Percentiles rank a stretch among this genome's conserved stretches.
Evolutionary conservation across 495 filamentous ascomycete genomes (phyloP).

Genomic region (Aspergillus indologenus): DNA sequence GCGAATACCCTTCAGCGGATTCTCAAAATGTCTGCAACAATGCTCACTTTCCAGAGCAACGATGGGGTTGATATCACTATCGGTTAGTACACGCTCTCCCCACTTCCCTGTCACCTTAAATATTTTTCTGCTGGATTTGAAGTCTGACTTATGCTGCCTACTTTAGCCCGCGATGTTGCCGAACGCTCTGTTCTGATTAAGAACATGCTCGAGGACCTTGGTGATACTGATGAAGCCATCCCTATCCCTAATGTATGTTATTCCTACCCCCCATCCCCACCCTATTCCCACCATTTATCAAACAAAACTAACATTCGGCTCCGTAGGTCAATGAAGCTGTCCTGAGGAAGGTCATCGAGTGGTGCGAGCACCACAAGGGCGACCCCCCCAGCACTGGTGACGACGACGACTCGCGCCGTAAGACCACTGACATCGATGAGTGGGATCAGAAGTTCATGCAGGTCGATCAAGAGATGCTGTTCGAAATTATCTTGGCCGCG

Average conservation of each 20-base stretch:
- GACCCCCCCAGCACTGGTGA: constrained; percentile 81
- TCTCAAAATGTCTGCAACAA: constrained; percentile 20
- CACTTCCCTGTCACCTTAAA: neutral
- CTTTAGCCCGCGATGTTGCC: constrained; percentile 73
- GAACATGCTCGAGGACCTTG: constrained; percentile 94
- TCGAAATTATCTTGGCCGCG: constrained; percentile 90
- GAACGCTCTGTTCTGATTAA: constrained; percentile 95
- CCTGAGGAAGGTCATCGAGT: constrained; percentile 92
- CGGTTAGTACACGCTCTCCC: constrained; percentile 39
- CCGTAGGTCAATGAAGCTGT: constrained; percentile 95
- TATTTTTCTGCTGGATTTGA: too few species aligned
- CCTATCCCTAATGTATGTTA: constrained; percentile 94
- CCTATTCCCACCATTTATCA: too few species aligned
- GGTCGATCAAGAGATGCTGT: constrained; percentile 99
- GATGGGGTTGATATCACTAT: constrained; percentile 55
- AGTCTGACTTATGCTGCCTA: neutral
- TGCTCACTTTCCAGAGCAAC: constrained; percentile 55
- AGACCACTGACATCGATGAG: constrained; percentile 97
- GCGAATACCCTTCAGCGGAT: neutral
- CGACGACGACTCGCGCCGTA: constrained; percentile 91
- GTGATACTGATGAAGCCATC: constrained; percentile 63
- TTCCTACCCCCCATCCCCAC: too few species aligned
- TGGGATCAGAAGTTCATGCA: constrained; percentile 99
- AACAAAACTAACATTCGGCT: too few species aligned
- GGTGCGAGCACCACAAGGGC: constrained; percentile 90